Evolutionary conservation across 495 filamentous ascomycete genomes (phyloP), one percentile per base, ranked within the genome.

Genomic region (Thozetella sp.): DNA sequence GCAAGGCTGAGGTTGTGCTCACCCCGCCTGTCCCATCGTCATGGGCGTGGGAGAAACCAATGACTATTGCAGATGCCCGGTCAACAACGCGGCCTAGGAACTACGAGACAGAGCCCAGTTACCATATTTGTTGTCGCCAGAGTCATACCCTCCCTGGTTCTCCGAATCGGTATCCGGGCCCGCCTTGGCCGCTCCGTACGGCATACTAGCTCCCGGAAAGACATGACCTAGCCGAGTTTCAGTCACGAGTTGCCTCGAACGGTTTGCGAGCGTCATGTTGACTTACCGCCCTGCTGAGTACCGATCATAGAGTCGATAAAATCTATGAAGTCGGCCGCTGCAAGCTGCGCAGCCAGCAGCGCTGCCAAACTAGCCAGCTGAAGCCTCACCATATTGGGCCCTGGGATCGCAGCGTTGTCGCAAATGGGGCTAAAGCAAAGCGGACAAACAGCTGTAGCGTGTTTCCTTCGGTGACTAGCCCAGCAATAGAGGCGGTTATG

Each of bases 141-240:
- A 10, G 3, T 10, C 12, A 20, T 10, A 92, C 1, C 89, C 89
- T 0, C 85, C 88, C 60, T 87, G 85, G 45, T 89, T 88, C 60
- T 90, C 83, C 2, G 79, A 80, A 23, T 75, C 43, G 10, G n/a
- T 19, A 64, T 92, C 88, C 27, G 88, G 82, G 0, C 88, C 86
- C 1, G 88, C 85, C 67, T 90, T 92, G 53, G 85, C 88, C 76
- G 90, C 84, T 27, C 85, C 82, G 66, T 86, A 91, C 2, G 88
- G 88, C 55, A 86, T 60, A 3, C 80, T 83, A 24, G 83, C 83
- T 1, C 84, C 81, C 10, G 84, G 75, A 53, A 88, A 88, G 19
- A 88, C 86, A 78, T 88, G 43, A 48, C 43, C 43, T 37, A 15
- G 6, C 6, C 87, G 3, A 15, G 15, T 6, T 15, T 37, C 30